Percentiles rank a stretch among this genome's conserved stretches.
Conservation (phyloP, 1,139 yeast genomes). For the Yarrowia galli region DNA sequence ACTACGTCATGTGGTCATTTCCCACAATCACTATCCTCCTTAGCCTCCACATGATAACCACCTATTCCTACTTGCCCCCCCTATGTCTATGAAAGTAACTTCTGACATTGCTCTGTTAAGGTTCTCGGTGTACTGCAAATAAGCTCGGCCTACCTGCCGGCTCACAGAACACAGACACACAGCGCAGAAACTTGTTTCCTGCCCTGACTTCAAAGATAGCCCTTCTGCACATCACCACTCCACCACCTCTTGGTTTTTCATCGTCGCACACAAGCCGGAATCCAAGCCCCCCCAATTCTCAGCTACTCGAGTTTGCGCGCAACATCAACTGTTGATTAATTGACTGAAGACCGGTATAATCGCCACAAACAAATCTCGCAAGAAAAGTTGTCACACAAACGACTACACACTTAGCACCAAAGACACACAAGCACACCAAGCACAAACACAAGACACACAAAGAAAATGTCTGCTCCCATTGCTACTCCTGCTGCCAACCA, state of each 20-base stretch:
- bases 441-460: neutral
- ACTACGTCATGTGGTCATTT: too few relatives aligned
- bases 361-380: slow-evolving; percentile 6
- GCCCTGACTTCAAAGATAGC: slow-evolving; percentile 32
- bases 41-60: too few relatives aligned
- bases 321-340: slow-evolving; percentile 29
- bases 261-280: neutral
- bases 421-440: neutral
- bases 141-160: slow-evolving; percentile 1
- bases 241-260: neutral
- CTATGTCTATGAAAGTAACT: neutral
- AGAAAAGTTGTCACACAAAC: neutral
- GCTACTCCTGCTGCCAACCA: slow-evolving; percentile 1
- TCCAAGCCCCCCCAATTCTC: neutral
- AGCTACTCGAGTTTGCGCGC: neutral
- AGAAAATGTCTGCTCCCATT: slow-evolving; percentile 6
- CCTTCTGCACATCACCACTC: slow-evolving; percentile 1
- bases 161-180: neutral
- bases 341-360: neutral
- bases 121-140: neutral
- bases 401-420: too few relatives aligned
- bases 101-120: neutral
- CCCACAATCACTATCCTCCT: too few relatives aligned
- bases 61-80: neutral
- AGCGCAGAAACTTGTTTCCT: slow-evolving; percentile 6